Evolutionary conservation across 2,329 filamentous ascomycete genomes (phyloP).

Genomic region (Amesomyces nigricolor): DNA sequence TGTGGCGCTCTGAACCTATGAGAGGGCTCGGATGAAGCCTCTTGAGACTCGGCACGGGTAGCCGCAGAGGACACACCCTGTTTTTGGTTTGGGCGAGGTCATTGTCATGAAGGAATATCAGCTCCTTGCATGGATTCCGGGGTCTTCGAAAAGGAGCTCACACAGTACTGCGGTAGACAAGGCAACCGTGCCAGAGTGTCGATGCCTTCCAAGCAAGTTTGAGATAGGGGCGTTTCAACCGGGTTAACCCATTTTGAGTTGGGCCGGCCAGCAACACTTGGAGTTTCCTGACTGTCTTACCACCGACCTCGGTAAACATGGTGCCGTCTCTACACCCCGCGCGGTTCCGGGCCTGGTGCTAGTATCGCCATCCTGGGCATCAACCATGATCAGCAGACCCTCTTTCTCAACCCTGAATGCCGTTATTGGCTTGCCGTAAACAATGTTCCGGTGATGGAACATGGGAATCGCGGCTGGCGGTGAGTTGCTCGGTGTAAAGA

Average conservation of each 20-base stretch:
- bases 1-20: conserved; percentile 9
- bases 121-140: neutral
- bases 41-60: conserved; percentile 8
- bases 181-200: neutral
- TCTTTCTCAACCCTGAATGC: conserved; percentile 1
- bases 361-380: conserved; percentile 15
- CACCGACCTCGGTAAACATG: conserved; percentile 9
- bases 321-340: conserved; percentile 6
- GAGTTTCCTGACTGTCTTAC: conserved; percentile 11
- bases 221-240: no score
- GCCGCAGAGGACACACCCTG: conserved; percentile 11
- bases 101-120: neutral
- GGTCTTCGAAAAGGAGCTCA: neutral
- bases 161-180: neutral
- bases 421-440: conserved; percentile 18
- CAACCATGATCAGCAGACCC: conserved; percentile 25
- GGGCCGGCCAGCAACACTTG: neutral
- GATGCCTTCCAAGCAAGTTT: neutral
- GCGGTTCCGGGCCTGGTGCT: neutral
- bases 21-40: neutral
- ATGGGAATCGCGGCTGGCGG: conserved; percentile 5
- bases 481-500: neutral
- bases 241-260: neutral
- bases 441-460: conserved; percentile 6
- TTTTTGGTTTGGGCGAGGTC: conserved; percentile 8